These are phyloP conservation scores for Lepidium campestre DNA, from an alignment of 441 rosid species.

Conservation along the genomic window DNA sequence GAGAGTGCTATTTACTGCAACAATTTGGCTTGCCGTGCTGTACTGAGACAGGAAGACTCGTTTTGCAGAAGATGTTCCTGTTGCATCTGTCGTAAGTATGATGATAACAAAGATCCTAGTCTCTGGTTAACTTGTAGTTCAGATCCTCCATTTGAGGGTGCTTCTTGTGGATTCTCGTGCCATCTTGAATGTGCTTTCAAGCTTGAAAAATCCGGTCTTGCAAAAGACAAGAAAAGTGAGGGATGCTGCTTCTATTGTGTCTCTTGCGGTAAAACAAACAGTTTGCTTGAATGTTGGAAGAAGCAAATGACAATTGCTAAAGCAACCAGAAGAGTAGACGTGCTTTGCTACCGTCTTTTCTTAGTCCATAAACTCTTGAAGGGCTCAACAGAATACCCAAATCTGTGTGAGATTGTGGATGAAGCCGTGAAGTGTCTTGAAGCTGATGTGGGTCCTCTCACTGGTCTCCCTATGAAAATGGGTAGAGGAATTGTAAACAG, in stretches of 20 bases:
- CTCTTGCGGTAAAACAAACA: conserved; percentile 42
- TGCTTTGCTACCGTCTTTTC: conserved; percentile 43
- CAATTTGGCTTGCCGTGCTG: conserved; percentile 50
- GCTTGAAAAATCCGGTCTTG: conserved; percentile 35
- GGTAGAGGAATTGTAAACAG: conserved; percentile 57
- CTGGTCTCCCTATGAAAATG: conserved; percentile 40
- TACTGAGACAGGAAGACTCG: conserved; percentile 27
- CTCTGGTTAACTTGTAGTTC: conserved; percentile 54
- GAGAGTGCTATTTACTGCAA: conserved; percentile 32
- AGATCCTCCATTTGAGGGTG: conserved; percentile 32
- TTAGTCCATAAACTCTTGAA: conserved; percentile 34
- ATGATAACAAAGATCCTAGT: conserved; percentile 62
- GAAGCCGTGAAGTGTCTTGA: conserved; percentile 37
- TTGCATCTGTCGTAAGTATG: conserved; percentile 49
- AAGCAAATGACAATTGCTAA: conserved; percentile 45
- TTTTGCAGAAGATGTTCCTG: conserved; percentile 62
- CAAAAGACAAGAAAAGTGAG: conserved; percentile 20
- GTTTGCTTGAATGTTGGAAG: conserved; percentile 44
- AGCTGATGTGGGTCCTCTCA: conserved; percentile 48
- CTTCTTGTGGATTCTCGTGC: conserved; percentile 48
- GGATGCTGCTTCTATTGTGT: conserved; percentile 47
- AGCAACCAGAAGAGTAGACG: conserved; percentile 54
- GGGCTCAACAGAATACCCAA: conserved; percentile 29
- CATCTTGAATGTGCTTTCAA: conserved; percentile 48
- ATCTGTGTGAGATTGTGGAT: conserved; percentile 29